These are phyloP conservation scores for Fusarium nisikadoi DNA, from an alignment of 2,329 filamentous ascomycete genomes.

Conservation along the genomic window DNA sequence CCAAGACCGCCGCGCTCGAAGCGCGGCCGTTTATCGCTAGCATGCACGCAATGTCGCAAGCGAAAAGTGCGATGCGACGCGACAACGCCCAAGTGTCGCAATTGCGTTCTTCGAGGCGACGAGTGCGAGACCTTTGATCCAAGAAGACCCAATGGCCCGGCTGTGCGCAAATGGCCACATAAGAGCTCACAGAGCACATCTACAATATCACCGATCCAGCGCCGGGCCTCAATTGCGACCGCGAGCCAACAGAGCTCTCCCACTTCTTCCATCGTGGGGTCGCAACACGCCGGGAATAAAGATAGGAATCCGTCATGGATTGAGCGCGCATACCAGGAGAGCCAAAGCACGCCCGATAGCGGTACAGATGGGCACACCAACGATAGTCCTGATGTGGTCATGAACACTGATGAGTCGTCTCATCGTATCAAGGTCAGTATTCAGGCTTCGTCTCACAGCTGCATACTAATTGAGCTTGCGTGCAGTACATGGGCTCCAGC, in stretches of 20 bases:
- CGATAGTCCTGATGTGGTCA: slow-evolving; percentile 35
- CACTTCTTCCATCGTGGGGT: slow-evolving; percentile 22
- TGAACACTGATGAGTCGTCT: slow-evolving; percentile 39
- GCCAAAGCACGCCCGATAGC: slow-evolving; percentile 18
- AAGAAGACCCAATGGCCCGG: slow-evolving; percentile 33
- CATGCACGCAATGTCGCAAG: slow-evolving; percentile 35
- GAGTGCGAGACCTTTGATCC: slow-evolving; percentile 36
- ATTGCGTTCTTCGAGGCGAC: slow-evolving; percentile 37
- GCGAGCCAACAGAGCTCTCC: slow-evolving; percentile 36
- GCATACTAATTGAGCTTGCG: neutral
- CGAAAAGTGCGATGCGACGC: slow-evolving; percentile 40
- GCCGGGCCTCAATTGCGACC: slow-evolving; percentile 19
- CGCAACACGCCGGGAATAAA: slow-evolving; percentile 20
- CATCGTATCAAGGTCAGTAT: slow-evolving; percentile 35
- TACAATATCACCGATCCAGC: slow-evolving; percentile 5
- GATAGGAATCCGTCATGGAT: slow-evolving; percentile 34
- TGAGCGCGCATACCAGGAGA: slow-evolving; percentile 36
- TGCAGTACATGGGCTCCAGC: slow-evolving; percentile 38
- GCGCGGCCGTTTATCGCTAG: slow-evolving; percentile 28
- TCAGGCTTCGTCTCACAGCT: neutral
- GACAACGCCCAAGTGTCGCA: slow-evolving; percentile 39
- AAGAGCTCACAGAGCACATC: slow-evolving; percentile 14
- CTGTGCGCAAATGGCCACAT: slow-evolving; percentile 35
- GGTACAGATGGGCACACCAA: slow-evolving; percentile 21
- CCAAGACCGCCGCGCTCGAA: slow-evolving; percentile 27